A percentile compares a stretch with the other conserved stretches of the same genome.
Conservation (phyloP, 305 asterid species). For the Striga hermonthica region DNA sequence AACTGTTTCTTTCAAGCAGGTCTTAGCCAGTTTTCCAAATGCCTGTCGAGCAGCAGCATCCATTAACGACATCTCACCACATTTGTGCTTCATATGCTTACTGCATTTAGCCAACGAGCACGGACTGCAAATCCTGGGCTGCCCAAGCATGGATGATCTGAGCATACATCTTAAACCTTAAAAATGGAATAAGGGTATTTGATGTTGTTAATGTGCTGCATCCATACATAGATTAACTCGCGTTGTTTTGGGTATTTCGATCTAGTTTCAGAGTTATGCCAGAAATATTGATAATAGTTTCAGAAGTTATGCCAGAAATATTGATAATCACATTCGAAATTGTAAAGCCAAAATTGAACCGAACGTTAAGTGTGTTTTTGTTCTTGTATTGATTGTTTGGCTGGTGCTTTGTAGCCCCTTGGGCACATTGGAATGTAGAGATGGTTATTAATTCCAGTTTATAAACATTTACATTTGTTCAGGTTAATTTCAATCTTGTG, state of each 20-base stretch:
- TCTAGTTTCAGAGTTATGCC: neutral
- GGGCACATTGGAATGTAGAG: too few relatives aligned
- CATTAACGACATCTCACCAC: slow-evolving; percentile 60
- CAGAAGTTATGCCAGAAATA: neutral
- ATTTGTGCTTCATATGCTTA: slow-evolving; percentile 80
- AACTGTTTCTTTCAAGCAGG: slow-evolving; percentile 60
- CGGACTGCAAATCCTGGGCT: slow-evolving; percentile 50
- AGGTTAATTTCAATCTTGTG: too few relatives aligned
- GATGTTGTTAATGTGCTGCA: slow-evolving; percentile 6
- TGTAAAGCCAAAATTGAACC: neutral
- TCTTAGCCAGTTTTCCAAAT: slow-evolving; percentile 53
- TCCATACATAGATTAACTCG: slow-evolving; percentile 14
- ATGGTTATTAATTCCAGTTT: too few relatives aligned
- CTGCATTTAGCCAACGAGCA: slow-evolving; percentile 87
- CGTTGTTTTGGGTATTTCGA: neutral
- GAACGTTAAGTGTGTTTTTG: too few relatives aligned
- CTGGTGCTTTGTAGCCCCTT: too few relatives aligned
- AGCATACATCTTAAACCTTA: slow-evolving; percentile 43
- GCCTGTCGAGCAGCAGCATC: slow-evolving; percentile 61
- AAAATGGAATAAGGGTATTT: slow-evolving; percentile 12
- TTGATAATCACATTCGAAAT: neutral
- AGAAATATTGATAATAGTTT: slow-evolving; percentile 4
- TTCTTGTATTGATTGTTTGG: too few relatives aligned
- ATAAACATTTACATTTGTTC: too few relatives aligned
- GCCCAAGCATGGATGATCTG: slow-evolving; percentile 63